Conservation (phyloP, 169 alveolate genomes). For the Cryptosporidium andersoni region DNA sequence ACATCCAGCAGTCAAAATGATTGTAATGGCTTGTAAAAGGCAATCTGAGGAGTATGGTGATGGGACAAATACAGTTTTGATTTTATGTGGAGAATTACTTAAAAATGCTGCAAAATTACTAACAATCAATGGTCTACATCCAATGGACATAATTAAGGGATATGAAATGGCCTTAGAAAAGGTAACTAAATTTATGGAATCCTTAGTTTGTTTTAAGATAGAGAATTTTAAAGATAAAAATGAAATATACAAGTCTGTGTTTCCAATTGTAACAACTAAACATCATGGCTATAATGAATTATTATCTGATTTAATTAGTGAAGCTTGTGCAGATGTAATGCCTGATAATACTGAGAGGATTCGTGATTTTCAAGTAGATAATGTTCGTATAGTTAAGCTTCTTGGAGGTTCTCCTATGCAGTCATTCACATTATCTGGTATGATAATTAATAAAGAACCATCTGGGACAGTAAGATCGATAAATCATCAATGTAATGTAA, state of each 20-base stretch:
- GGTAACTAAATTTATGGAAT: constrained; percentile 83
- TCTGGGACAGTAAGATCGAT: constrained; percentile 92
- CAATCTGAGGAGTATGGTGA: constrained; percentile 98
- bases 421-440: constrained; percentile 90
- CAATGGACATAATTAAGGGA: constrained; percentile 95
- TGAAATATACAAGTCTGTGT: constrained; percentile 72
- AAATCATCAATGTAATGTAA: constrained; percentile 90
- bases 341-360: constrained; percentile 83
- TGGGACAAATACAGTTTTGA: constrained; percentile 95
- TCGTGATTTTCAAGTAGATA: constrained; percentile 93
- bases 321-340: constrained; percentile 90
- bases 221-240: constrained; percentile 70
- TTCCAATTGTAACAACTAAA: constrained; percentile 77
- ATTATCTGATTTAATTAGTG: constrained; percentile 86
- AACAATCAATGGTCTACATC: constrained; percentile 93
- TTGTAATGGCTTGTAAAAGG: constrained; percentile 96
- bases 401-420: constrained; percentile 93
- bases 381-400: constrained; percentile 96
- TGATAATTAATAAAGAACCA: constrained; percentile 89
- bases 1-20: constrained; percentile 99
- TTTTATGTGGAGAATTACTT: constrained; percentile 96
- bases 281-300: constrained; percentile 83
- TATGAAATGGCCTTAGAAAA: constrained; percentile 94
- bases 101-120: constrained; percentile 90
- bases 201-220: constrained; percentile 68